Evolutionary conservation across 1,284 basidiomycete species (phyloP).

Genomic region (Cryptococcus jaspeensis): DNA sequence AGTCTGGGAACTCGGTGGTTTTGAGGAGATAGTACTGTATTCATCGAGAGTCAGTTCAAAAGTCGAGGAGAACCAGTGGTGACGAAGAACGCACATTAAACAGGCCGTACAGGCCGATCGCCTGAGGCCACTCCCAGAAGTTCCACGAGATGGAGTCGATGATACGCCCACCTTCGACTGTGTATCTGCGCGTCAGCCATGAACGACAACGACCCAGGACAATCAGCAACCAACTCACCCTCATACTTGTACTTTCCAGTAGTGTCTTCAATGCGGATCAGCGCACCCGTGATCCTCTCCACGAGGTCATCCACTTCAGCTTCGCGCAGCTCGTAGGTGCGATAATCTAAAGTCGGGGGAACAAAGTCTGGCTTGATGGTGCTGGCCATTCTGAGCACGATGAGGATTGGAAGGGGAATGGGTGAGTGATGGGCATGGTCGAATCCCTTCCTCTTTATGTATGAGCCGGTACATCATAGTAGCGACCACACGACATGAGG

Average conservation of each 20-base stretch:
- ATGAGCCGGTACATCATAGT: no score
- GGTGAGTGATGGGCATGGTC: no score
- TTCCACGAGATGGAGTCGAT: background rate
- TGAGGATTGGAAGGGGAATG: no score
- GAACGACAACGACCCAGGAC: no score
- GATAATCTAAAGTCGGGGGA: slow-evolving; percentile 11
- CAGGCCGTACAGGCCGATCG: slow-evolving; percentile 32
- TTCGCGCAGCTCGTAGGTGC: slow-evolving; percentile 12
- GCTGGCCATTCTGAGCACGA: no score
- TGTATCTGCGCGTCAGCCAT: no score
- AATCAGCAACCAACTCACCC: slow-evolving; percentile 13
- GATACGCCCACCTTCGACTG: no score
- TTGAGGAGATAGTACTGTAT: slow-evolving; percentile 41
- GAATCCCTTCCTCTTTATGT: no score
- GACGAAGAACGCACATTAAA: slow-evolving; percentile 18
- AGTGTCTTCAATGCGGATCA: slow-evolving; percentile 20
- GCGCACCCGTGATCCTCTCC: slow-evolving; percentile 11
- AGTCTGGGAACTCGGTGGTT: slow-evolving; percentile 50
- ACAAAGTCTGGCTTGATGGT: slow-evolving; percentile 9
- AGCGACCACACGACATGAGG: no score
- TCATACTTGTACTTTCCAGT: slow-evolving; percentile 15
- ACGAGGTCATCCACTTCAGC: slow-evolving; percentile 13
- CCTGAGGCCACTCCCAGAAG: slow-evolving; percentile 67
- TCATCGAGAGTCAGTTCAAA: background rate
- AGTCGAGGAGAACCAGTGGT: background rate